Percentiles rank a stretch among this genome's conserved stretches.
phyloP scores from a whole-genome alignment of 345 rosid species.

The Salix viminalis region DNA sequence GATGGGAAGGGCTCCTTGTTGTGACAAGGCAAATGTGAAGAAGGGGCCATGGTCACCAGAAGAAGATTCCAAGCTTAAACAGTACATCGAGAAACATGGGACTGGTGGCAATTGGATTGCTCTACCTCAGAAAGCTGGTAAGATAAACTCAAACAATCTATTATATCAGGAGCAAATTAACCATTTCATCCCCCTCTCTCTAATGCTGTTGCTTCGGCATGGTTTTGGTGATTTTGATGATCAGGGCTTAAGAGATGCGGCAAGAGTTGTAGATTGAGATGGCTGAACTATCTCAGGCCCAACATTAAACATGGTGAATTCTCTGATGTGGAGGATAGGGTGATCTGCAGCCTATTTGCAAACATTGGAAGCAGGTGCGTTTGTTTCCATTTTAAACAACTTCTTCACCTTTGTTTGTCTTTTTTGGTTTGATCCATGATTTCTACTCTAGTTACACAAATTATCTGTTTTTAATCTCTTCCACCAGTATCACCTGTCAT shows the following conservation, averaged over 20 bases:
- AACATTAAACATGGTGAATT: slow-evolving; percentile 92
- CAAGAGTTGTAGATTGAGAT: slow-evolving; percentile 91
- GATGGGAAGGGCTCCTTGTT: slow-evolving; percentile 98
- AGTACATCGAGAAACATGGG: slow-evolving; percentile 72
- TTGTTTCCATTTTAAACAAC: not conserved
- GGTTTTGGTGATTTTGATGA: slow-evolving; percentile 9
- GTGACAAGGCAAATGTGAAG: slow-evolving; percentile 94
- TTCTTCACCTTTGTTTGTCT: not conserved
- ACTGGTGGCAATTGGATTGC: slow-evolving; percentile 96
- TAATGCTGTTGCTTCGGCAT: not conserved
- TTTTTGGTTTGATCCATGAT: not conserved
- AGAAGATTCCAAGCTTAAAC: slow-evolving; percentile 85
- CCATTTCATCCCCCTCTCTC: not conserved
- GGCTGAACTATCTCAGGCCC: slow-evolving; percentile 96
- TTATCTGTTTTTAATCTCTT: not conserved
- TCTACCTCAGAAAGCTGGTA: slow-evolving; percentile 94
- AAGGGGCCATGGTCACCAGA: slow-evolving; percentile 98
- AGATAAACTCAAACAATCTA: not conserved
- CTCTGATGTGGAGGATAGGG: slow-evolving; percentile 74
- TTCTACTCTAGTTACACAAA: not conserved
- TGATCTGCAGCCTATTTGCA: slow-evolving; percentile 69
- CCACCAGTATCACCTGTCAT: not conserved
- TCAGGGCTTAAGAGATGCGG: slow-evolving; percentile 91
- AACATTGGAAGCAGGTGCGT: slow-evolving; percentile 91
- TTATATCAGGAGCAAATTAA: too few relatives aligned